Evolutionary conservation across 805 yeast species (phyloP).

Genomic region (Metschnikowia cubensis): DNA sequence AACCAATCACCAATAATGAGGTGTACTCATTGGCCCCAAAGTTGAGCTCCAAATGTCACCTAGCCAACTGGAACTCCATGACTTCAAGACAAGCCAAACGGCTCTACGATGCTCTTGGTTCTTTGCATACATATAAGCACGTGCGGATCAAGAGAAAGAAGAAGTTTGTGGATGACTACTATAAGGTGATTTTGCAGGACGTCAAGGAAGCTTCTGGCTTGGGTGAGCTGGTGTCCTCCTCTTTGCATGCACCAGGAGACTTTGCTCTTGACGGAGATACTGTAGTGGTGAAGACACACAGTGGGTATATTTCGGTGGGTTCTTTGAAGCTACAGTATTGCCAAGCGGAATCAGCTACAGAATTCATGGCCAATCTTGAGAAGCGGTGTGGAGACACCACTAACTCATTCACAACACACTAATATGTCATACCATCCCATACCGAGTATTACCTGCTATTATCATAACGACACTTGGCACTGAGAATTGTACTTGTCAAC

Average conservation of each 20-base stretch:
- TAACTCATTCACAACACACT: slow-evolving; percentile 5
- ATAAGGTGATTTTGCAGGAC: slow-evolving; percentile 44
- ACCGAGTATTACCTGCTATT: background rate
- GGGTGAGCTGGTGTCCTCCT: background rate
- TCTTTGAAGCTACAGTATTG: slow-evolving; percentile 54
- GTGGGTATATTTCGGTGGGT: slow-evolving; percentile 37
- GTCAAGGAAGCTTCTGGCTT: slow-evolving; percentile 17
- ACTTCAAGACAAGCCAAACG: slow-evolving; percentile 39
- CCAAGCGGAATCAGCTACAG: slow-evolving; percentile 40
- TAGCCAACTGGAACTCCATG: slow-evolving; percentile 45
- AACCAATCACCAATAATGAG: slow-evolving; percentile 11
- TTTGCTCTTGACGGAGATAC: slow-evolving; percentile 16
- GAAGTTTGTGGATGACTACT: slow-evolving; percentile 24
- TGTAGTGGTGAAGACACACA: slow-evolving; percentile 41
- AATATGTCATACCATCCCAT: background rate
- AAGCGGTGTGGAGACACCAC: slow-evolving; percentile 45
- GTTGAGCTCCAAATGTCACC: slow-evolving; percentile 39
- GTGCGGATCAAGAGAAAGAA: slow-evolving; percentile 33
- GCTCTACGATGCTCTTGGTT: slow-evolving; percentile 51
- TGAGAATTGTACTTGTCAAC: slow-evolving; percentile 74
- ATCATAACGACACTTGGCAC: slow-evolving; percentile 44
- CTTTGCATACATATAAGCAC: slow-evolving; percentile 44
- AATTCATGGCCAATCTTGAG: slow-evolving; percentile 40
- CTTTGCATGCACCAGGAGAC: slow-evolving; percentile 20
- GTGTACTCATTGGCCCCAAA: slow-evolving; percentile 56